Base-by-base conservation (phyloP, 2,329 filamentous ascomycete species). In the Aphanocladium album region DNA sequence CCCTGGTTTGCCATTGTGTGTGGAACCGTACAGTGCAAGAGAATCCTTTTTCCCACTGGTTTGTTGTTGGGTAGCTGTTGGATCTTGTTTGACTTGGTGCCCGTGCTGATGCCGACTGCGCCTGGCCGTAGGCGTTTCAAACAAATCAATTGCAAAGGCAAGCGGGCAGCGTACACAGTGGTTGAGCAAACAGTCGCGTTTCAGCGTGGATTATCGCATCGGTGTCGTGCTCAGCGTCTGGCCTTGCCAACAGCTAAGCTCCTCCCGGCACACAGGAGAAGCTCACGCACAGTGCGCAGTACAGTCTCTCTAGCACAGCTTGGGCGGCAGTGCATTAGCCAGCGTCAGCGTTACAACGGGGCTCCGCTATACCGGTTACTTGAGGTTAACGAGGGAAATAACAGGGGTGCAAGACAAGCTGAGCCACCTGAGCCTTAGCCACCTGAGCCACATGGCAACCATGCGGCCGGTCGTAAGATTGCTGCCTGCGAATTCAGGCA, bases 1-100 rank as follows among this genome's bases (percentile, higher is more conserved):
- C 69, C 70, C 68, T 30, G 30, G 5, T 66, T 64, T 57, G 67
- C 57, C 69, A 72, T 73, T 59, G 64, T 66, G 62, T 65, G 52
- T 55, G 52, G 37, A 60, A 52, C 23, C 27, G 39, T 51, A 65
- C 62, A 62, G 60, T 66, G 63, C 61, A 23, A 35, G 47, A 30
- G n/a, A 53, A 60, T 43, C 16, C 27, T 33, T 16, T 17, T 21
- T 30, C 30, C 35, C 33, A 49, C 30, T 50, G 30, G 45, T 23
- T 39, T 25, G 41, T 11, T 25, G 50, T 14, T 35, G 11, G n/a
- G 16, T 35, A n/a, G n/a, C 30, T 51, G 11, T 47, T 27, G 23
- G 45, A 16, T 23, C 17, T 27, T 27, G 12, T 16, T 47, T 17
- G 21, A 46, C n/a, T 46, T 46, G 19, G 19, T 23, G n/a, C 5